These are phyloP conservation scores for Fusarium verrucosum DNA, from an alignment of 2,329 filamentous ascomycete genomes.

Conservation along the genomic window DNA sequence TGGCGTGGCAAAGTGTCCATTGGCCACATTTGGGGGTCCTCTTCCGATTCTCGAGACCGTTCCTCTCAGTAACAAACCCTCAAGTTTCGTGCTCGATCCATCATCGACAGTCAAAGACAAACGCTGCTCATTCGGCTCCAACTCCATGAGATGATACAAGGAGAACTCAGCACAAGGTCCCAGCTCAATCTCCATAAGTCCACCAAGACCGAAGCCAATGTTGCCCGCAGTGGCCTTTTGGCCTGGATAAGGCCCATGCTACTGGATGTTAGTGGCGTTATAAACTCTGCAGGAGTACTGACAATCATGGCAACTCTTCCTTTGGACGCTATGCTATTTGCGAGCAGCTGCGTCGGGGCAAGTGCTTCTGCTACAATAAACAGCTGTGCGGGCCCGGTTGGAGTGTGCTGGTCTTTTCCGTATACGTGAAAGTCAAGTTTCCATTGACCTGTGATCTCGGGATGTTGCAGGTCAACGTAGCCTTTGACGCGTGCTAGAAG, in stretches of 20 bases:
- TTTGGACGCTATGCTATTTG: slow-evolving; percentile 49
- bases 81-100: background rate
- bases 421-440: slow-evolving; percentile 54
- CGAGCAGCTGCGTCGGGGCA: slow-evolving; percentile 56
- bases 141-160: slow-evolving; percentile 60
- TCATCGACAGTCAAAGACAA: background rate
- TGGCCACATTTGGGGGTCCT: background rate
- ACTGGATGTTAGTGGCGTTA: background rate
- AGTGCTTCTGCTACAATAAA: slow-evolving; percentile 59
- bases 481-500: slow-evolving; percentile 12
- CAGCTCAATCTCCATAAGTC: slow-evolving; percentile 41
- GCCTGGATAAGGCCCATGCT: slow-evolving; percentile 58
- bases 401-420: slow-evolving; percentile 45
- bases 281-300: rapidly evolving
- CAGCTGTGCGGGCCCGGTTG: slow-evolving; percentile 38
- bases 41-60: slow-evolving; percentile 6
- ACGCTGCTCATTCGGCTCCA: slow-evolving; percentile 44
- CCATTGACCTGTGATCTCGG: slow-evolving; percentile 32
- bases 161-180: slow-evolving; percentile 56
- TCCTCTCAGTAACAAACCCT: background rate
- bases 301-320: slow-evolving; percentile 46
- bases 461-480: slow-evolving; percentile 37
- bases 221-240: slow-evolving; percentile 64
- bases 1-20: background rate
- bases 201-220: slow-evolving; percentile 52